Conservation (phyloP, 495 filamentous ascomycete genomes). For the Entonaema liquescens region DNA sequence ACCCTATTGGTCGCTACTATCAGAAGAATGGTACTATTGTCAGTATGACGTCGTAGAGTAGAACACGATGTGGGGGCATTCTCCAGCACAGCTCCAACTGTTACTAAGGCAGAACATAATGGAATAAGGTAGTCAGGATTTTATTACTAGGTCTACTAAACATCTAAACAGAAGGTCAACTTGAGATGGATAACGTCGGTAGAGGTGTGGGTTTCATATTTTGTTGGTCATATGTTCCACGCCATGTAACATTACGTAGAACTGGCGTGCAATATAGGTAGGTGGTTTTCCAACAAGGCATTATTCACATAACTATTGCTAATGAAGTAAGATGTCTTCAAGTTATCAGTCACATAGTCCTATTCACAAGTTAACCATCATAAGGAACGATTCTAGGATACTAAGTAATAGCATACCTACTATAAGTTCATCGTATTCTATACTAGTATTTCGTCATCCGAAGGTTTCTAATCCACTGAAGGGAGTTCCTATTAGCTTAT, state of each 20-base stretch:
- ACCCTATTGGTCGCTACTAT: not conserved
- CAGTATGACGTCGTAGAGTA: conserved; percentile 11
- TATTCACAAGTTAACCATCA: no score
- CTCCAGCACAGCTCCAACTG: not conserved
- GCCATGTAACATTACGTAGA: not conserved
- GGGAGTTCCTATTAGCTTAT: no score
- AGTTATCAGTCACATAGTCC: no score
- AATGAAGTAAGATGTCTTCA: not conserved
- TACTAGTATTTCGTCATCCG: no score
- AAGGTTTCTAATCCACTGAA: no score
- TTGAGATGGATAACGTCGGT: not conserved
- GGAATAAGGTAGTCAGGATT: not conserved
- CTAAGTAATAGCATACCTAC: no score
- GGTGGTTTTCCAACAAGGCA: not conserved
- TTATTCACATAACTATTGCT: not conserved
- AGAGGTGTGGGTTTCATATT: not conserved
- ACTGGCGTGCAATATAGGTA: not conserved
- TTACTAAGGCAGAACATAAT: not conserved
- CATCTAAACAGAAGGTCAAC: not conserved
- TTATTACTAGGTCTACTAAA: not conserved
- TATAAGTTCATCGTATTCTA: no score
- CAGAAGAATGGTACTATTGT: not conserved
- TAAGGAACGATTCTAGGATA: no score
- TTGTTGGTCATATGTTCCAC: not conserved
- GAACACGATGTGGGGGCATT: not conserved